Evolutionary conservation across 2,329 filamentous ascomycete genomes (phyloP).

Genomic region (Colletotrichum sublineola): DNA sequence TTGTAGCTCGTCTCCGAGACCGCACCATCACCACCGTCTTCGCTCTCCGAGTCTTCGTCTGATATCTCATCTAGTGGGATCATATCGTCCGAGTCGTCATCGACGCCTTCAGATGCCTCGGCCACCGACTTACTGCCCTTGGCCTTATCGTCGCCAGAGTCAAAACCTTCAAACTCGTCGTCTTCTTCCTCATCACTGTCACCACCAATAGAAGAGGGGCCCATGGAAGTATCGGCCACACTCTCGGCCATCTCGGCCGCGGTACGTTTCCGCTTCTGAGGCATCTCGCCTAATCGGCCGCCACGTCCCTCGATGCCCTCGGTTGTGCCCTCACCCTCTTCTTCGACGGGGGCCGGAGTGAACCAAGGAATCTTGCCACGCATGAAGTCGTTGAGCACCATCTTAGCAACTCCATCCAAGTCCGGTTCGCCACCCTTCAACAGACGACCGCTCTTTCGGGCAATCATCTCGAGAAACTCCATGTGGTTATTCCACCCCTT

Average conservation of each 20-base stretch:
- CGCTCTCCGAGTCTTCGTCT: conserved; percentile 42
- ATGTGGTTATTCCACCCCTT: conserved; percentile 82
- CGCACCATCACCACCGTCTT: conserved; percentile 29
- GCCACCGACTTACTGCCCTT: conserved; percentile 45
- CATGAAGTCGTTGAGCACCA: conserved; percentile 96
- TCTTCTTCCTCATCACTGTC: conserved; percentile 47
- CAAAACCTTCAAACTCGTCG: conserved; percentile 64
- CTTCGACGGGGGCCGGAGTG: conserved; percentile 78
- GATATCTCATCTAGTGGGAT: conserved; percentile 37
- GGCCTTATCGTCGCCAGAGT: conserved; percentile 55
- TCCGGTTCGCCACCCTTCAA: conserved; percentile 95
- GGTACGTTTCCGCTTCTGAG: conserved; percentile 79
- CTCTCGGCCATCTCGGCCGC: conserved; percentile 62
- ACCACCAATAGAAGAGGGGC: conserved; percentile 46
- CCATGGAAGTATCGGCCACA: conserved; percentile 54
- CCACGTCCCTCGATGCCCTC: conserved; percentile 76
- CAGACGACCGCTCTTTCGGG: conserved; percentile 87
- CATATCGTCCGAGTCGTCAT: conserved; percentile 38
- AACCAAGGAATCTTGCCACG: conserved; percentile 98
- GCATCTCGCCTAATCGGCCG: conserved; percentile 88
- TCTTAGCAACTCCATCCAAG: conserved; percentile 93
- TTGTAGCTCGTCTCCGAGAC: conserved; percentile 41
- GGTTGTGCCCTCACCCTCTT: conserved; percentile 63
- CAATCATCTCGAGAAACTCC: conserved; percentile 88
- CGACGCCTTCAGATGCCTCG: conserved; percentile 32